Base-by-base conservation (phyloP, 768 basidiomycete genomes). In the Thelephora ganbajun region DNA sequence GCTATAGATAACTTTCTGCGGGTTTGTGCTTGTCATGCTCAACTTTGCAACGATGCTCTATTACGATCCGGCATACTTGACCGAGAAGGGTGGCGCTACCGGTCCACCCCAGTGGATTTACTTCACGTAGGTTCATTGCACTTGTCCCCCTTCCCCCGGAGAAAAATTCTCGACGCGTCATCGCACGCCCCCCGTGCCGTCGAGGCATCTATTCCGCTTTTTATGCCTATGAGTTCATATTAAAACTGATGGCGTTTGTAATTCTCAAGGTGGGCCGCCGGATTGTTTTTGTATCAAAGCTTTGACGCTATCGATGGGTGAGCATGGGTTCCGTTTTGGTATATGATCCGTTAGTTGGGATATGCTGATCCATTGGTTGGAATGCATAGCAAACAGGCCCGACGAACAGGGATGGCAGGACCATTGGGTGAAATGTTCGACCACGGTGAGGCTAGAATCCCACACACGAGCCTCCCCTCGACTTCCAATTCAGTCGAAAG, bases 371-470 rank as follows among this genome's bases (percentile, higher is more conserved):
- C 9, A 9, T 30, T 30, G 26, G 26, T 30, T 9, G 26, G 26
- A n/a, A 30, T 9, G 26, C 9, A 9, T 53, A 90, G 94, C 13
- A 97, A 97, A 62, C 96, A 99, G 64, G 96, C 96, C 18, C 70
- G 96, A 52, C 68, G 94, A 45, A 94, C 92, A 1, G 91, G 91
- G 1, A 98, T 96, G 88, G 85, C 91, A n/a, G 89, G 96, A 4
- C 94, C 94, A 20, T 67, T 98, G 30, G 96, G 96, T 14, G 88
- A 99, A 63, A 83, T 98, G 80, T 99, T 99, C 62, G 96, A 99
- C 60, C 96, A 98, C 63, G 94, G 92, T 83, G 55, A 44, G 70
- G 35, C 35, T 41, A 19, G n/a, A 47, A 22, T 43, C 19, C 2
- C 18, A 7, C 9, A 41, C 22, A 14, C 2, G 9, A 41, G 39